Evolutionary conservation across 1,284 basidiomycete genomes (phyloP), one percentile per base, ranked within the genome.

Genomic region (Puccinia polysora): DNA sequence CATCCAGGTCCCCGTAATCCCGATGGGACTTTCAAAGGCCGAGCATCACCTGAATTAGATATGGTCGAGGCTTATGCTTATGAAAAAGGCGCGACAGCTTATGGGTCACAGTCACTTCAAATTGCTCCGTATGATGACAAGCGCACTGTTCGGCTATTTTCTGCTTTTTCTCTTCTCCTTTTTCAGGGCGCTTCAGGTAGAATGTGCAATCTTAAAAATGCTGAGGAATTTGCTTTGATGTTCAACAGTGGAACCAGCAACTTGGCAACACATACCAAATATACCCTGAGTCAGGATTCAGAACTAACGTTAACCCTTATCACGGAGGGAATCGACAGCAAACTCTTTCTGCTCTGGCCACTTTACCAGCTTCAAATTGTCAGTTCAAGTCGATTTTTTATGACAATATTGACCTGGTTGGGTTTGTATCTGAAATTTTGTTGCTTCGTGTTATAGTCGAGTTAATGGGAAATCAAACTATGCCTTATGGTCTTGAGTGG

Each of bases 31-130:
- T 78, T 71, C 70, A 75, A 76, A 14, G 79, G 76, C 1, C 76
- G 79, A 7, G 74, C 76, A 0, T 77, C 79, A 14, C 79, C 79
- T 12, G 79, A 79, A 72, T 77, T 79, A 60, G 78, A 79, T 68
- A 75, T 79, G 20, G 65, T 79, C 59, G 78, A 79, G 73, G 78
- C 78, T 5, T 79, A 80, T 73, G 38, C 68, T 36, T 71, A 49
- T 8, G 49, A 58, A 30, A 47, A 56, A 47, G 36, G 38, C 8
- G 43, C 59, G 58, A 32, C 76, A n/a, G 77, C 78, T 5, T 74
- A 40, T 59, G 75, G 75, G 18, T 77, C 76, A 47, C 76, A 77
- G 75, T 78, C 76, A 2, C 68, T 74, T 5, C 78, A 79, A 65
- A 74, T 78, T 4, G 78, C 77, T 1, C 78, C 78, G 0, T 78